Conservation (phyloP, 371 early-diverging fungal genomes). For the Syncephalastrum contaminatum region DNA sequence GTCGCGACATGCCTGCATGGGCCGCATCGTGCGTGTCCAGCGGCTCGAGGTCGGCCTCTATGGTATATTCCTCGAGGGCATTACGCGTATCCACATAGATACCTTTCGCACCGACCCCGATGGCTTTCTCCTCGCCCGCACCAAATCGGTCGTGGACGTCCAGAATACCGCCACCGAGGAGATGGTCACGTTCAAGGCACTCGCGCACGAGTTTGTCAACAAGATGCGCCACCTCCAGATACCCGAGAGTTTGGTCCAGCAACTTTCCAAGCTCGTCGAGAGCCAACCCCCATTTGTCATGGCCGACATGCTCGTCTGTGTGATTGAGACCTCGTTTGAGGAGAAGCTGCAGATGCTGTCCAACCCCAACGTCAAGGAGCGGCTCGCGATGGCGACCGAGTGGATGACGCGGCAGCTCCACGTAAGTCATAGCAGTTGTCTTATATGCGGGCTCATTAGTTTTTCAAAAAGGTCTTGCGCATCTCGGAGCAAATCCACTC, state of each 20-base stretch:
- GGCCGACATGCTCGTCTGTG: constrained; percentile 72
- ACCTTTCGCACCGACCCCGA: constrained; percentile 13
- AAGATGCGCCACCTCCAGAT: constrained; percentile 69
- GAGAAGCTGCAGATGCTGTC: constrained; percentile 72
- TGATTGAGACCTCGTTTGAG: constrained; percentile 70
- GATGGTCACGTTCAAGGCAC: constrained; percentile 58
- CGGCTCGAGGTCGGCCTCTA: constrained; percentile 39
- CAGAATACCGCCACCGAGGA: constrained; percentile 33
- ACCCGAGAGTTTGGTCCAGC: constrained; percentile 63
- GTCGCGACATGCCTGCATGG: constrained; percentile 34
- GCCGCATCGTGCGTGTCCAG: constrained; percentile 40
- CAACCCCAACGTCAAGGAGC: constrained; percentile 54
- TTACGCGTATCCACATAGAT: constrained; percentile 34
- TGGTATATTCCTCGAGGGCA: constrained; percentile 40
- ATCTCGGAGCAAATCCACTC: constrained; percentile 80
- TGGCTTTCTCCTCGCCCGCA: constrained; percentile 26
- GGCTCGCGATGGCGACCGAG: constrained; percentile 60
- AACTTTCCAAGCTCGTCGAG: constrained; percentile 68
- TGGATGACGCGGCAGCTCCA: constrained; percentile 80
- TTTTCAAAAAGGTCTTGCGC: constrained; percentile 55
- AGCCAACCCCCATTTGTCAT: constrained; percentile 61
- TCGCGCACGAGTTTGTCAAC: constrained; percentile 56
- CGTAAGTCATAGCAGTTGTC: constrained; percentile 25
- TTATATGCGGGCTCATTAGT: neutral
- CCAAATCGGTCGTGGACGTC: constrained; percentile 21